phyloP scores from a whole-genome alignment of 345 rosid genomes.

The Atalantia buxifolia region DNA sequence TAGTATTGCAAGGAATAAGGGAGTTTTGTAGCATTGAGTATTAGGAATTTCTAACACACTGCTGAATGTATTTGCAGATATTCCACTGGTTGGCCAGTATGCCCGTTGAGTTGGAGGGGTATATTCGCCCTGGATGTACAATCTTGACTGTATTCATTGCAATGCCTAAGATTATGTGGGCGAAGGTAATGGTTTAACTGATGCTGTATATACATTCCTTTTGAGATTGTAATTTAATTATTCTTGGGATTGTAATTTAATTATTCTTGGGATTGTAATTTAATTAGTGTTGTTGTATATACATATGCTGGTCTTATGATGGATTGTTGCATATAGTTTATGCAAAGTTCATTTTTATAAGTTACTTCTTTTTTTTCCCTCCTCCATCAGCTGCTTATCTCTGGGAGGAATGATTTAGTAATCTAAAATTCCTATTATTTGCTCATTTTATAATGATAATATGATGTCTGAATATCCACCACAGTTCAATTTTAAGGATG shows the following conservation, averaged over 20 bases:
- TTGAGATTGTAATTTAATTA: neutral
- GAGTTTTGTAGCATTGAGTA: slow-evolving; percentile 12
- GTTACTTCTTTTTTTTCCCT: neutral
- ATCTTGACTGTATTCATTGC: slow-evolving; percentile 84
- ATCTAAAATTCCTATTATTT: neutral
- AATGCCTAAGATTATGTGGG: slow-evolving; percentile 90
- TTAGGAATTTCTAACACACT: slow-evolving; percentile 28
- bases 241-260: neutral
- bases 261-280: neutral
- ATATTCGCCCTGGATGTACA: slow-evolving; percentile 96
- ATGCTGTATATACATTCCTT: neutral
- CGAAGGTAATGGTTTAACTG: slow-evolving; percentile 47
- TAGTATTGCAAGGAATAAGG: slow-evolving; percentile 44
- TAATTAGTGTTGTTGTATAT: neutral
- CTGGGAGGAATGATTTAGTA: neutral
- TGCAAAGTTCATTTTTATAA: neutral
- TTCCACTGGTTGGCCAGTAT: slow-evolving; percentile 92
- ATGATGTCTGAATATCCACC: neutral
- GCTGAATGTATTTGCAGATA: slow-evolving; percentile 52
- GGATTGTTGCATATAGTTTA: neutral
- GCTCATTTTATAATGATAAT: neutral
- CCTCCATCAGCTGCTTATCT: neutral
- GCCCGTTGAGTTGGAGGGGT: slow-evolving; percentile 98
- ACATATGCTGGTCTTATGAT: neutral
- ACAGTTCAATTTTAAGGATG: neutral